Conservation (phyloP, 805 yeast species). For the Metschnikowia arizonensis region DNA sequence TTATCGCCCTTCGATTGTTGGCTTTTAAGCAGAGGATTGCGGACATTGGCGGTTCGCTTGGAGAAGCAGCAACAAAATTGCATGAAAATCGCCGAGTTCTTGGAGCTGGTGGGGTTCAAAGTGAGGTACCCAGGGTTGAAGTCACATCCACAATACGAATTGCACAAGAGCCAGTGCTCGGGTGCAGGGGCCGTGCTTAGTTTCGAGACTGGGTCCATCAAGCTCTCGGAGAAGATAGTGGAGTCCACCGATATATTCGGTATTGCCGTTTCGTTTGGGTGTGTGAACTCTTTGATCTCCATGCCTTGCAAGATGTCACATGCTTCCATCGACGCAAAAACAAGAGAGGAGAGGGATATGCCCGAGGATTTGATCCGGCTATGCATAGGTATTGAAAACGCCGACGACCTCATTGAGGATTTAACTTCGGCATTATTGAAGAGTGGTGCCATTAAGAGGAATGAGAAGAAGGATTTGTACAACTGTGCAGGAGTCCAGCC, state of each 20-base stretch:
- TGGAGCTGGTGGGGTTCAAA: slow-evolving; percentile 62
- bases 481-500: slow-evolving; percentile 35
- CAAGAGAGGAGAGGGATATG: slow-evolving; percentile 81
- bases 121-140: slow-evolving; percentile 85
- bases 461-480: slow-evolving; percentile 38
- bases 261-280: slow-evolving; percentile 90
- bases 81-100: slow-evolving; percentile 66
- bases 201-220: slow-evolving; percentile 79
- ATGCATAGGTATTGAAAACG: slow-evolving; percentile 87
- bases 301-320: slow-evolving; percentile 96
- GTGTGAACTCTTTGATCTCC: slow-evolving; percentile 87
- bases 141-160: slow-evolving; percentile 74
- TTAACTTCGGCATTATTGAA: slow-evolving; percentile 63
- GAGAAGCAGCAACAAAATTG: slow-evolving; percentile 88
- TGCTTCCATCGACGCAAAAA: slow-evolving; percentile 88
- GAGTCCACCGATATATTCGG: slow-evolving; percentile 75
- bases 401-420: slow-evolving; percentile 78
- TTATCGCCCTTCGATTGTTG: slow-evolving; percentile 90
- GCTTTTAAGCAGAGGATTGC: slow-evolving; percentile 83
- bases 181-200: slow-evolving; percentile 90
- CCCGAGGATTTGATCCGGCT: slow-evolving; percentile 90
- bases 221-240: slow-evolving; percentile 64
- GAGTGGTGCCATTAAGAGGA: slow-evolving; percentile 54
- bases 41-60: slow-evolving; percentile 79
- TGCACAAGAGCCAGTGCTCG: slow-evolving; percentile 70